A percentile compares a stretch with the other conserved stretches of the same genome.
phyloP scores from a whole-genome alignment of 768 basidiomycete genomes.

The Agrocybe praecox region DNA sequence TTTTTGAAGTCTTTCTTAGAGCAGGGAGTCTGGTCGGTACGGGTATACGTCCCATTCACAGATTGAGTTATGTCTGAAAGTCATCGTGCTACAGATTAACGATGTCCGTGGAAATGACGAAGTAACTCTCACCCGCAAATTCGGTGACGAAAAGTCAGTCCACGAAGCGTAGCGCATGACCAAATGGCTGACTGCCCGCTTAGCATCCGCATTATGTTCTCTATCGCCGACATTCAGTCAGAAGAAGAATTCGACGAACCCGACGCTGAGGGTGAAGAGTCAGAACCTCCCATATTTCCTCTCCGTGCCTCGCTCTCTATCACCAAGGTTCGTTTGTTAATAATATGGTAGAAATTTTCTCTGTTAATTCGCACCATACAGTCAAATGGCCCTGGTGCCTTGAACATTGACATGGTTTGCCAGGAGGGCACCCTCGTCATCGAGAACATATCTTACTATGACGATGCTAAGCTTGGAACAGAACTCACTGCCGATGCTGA shows the following conservation, averaged over 20 bases:
- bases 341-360: not conserved
- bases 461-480: conserved; percentile 68
- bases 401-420: conserved; percentile 77
- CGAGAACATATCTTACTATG: conserved; percentile 89
- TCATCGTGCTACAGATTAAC: conserved; percentile 52
- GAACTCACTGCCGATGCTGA: conserved; percentile 87
- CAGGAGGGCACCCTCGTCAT: conserved; percentile 84
- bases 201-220: conserved; percentile 91
- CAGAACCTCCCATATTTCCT: conserved; percentile 46
- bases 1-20: conserved; percentile 77
- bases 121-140: conserved; percentile 77
- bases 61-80: not conserved
- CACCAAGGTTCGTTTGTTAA: conserved; percentile 59
- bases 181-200: conserved; percentile 3
- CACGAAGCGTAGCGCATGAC: not conserved
- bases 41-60: conserved; percentile 20
- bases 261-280: conserved; percentile 29
- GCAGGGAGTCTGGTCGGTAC: conserved; percentile 83
- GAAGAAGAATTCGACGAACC: conserved; percentile 33
- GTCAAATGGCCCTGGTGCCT: conserved; percentile 58
- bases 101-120: conserved; percentile 79
- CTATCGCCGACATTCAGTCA: conserved; percentile 81
- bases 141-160: conserved; percentile 87
- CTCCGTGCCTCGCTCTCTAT: conserved; percentile 82
- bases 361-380: conserved; percentile 22